These are phyloP conservation scores for Uronychia binucleata DNA, from an alignment of 73 alveolate genomes.

Conservation along the genomic window DNA sequence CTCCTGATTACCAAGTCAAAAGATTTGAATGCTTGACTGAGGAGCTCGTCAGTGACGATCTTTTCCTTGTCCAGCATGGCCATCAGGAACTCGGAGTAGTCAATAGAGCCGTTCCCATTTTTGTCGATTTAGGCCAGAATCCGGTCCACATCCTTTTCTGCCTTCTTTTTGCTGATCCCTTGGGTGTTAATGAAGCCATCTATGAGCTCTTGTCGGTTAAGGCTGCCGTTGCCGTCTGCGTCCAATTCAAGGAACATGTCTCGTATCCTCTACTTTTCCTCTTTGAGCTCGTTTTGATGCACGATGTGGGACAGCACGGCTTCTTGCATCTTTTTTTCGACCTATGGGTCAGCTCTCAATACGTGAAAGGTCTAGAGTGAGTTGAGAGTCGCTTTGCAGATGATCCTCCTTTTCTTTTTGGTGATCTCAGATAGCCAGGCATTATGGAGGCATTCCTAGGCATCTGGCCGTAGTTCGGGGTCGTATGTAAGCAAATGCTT, in stretches of 20 bases:
- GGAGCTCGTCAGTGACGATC: conserved; percentile 39
- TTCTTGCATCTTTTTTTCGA: background rate
- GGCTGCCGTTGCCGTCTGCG: conserved; percentile 49
- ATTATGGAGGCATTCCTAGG: background rate
- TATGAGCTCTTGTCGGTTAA: conserved; percentile 46
- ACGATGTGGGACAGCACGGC: conserved; percentile 4
- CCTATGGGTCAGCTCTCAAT: conserved; percentile 22
- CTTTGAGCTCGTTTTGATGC: conserved; percentile 12
- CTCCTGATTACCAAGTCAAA: no score
- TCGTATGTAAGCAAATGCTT: background rate
- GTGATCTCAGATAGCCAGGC: background rate
- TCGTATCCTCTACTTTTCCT: conserved; percentile 31
- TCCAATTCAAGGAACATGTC: conserved; percentile 45
- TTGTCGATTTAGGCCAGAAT: conserved; percentile 44
- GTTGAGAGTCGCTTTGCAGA: background rate
- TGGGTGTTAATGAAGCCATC: conserved; percentile 17
- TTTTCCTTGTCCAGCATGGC: conserved; percentile 66
- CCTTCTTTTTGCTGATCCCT: conserved; percentile 21
- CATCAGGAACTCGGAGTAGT: conserved; percentile 61
- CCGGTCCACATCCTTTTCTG: conserved; percentile 30
- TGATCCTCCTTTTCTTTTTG: conserved; percentile 2
- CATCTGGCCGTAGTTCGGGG: background rate
- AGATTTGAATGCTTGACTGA: conserved; percentile 51
- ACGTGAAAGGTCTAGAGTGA: background rate
- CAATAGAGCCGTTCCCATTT: conserved; percentile 57